Base-by-base conservation (phyloP, 306 rosid species). In the Lupinus albus region DNA sequence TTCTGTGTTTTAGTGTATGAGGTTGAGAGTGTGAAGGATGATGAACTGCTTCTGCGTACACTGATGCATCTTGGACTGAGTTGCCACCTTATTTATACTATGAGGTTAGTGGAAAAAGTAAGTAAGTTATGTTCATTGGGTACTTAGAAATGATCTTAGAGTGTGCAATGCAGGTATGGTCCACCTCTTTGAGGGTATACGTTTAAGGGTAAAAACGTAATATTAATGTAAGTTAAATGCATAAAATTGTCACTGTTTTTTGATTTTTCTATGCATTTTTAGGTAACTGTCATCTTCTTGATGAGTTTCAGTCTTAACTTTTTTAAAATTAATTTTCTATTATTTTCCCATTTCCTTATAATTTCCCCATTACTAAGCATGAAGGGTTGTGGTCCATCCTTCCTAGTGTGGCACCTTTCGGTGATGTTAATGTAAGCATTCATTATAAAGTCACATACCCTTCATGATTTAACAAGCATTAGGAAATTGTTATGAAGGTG, bases 381-480 rank as follows among this genome's bases (percentile, higher is more conserved):
- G 67, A 53, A 80, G 68, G 77, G 52, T 11, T 6, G 42, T 73
- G 80, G 60, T 80, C 75, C 79, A 64, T 68, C 75, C 30, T 52
- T 66, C 13, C 10, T 11, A 33, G 14, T 45, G 70, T 46, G 71
- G 79, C 59, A 69, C 74, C 85, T 88, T 89, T 89, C 92, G 96
- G 96, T 86, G 95, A 77, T 72, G 61, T 68, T 51, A 77, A 70
- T 68, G 82, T 73, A 53, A 67, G 70, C 71, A 73, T 61, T 71
- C 38, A 84, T 71, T 38, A 61, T 70, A 70, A 33, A 75, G 79
- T 58, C 87, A 76, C 86, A 81, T 86, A 88, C 62, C 60, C 60
- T 67, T 73, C 76, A 84, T 86, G 81, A 88, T 84, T 82, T 70
- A 70, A 78, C 85, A 73, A 76, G 81, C 92, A 77, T 84, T 77